These are phyloP conservation scores for Remersonia thermophila DNA, from an alignment of 2,329 filamentous ascomycete species.

Conservation along the genomic window DNA sequence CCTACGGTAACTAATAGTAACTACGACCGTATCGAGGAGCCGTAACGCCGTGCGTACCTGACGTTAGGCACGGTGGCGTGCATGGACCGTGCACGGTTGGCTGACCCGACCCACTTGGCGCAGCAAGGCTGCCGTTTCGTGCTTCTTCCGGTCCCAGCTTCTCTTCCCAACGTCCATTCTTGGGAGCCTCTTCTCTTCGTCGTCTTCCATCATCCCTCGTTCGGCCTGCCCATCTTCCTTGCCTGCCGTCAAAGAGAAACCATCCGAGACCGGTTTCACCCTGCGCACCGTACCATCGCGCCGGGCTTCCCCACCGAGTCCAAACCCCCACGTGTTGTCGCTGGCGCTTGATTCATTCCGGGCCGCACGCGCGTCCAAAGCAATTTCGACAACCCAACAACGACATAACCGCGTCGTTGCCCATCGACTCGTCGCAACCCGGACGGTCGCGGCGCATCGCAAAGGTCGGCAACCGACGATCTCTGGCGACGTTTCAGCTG, in stretches of 20 bases:
- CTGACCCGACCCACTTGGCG: conserved; percentile 1
- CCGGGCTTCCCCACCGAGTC: neutral
- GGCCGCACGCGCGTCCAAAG: no score
- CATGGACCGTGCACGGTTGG: conserved; percentile 3
- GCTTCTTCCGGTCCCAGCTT: conserved; percentile 18
- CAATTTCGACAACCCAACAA: neutral
- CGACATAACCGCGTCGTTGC: no score
- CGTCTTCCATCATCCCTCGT: conserved; percentile 10
- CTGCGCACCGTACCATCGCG: conserved; percentile 1
- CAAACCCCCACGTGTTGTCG: neutral
- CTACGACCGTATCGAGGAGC: no score
- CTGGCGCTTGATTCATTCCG: no score
- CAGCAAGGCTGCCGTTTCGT: conserved; percentile 13
- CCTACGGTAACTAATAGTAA: no score
- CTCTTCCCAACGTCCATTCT: conserved; percentile 14
- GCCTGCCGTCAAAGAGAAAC: neutral
- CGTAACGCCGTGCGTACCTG: no score
- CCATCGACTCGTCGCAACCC: neutral
- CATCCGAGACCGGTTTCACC: neutral
- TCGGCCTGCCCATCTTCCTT: conserved; percentile 1
- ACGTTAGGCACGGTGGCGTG: neutral
- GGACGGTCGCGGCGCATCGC: neutral
- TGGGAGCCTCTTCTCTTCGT: conserved; percentile 20
- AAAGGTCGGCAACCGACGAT: no score
- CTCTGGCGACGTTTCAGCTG: no score